These are phyloP conservation scores for Vitis riparia DNA, from an alignment of 164 flowering plant species.

Conservation along the genomic window DNA sequence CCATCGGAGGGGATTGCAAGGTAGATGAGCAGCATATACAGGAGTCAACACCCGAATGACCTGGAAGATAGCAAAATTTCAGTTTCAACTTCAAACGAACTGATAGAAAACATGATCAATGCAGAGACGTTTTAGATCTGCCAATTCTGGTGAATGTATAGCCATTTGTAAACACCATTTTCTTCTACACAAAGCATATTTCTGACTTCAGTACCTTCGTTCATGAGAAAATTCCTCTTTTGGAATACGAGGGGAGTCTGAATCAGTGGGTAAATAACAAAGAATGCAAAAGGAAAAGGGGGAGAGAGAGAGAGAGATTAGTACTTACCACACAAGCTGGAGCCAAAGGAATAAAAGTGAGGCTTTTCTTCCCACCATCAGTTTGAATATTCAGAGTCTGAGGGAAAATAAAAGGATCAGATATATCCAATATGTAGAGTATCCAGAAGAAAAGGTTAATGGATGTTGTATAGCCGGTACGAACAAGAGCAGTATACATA, in stretches of 20 bases:
- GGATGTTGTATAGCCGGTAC: background rate
- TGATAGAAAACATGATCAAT: background rate
- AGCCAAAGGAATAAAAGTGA: constrained; percentile 88
- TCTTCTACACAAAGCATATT: background rate
- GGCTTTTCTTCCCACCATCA: constrained; percentile 53
- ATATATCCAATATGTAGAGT: background rate
- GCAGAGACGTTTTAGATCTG: no score
- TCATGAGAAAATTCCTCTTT: background rate
- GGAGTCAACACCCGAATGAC: constrained; percentile 89
- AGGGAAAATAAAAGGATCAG: background rate
- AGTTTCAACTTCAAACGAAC: background rate
- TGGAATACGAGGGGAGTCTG: background rate
- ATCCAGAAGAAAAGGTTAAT: background rate
- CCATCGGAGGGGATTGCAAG: constrained; percentile 67
- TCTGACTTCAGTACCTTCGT: background rate
- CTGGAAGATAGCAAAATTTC: constrained; percentile 30
- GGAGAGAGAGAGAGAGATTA: background rate
- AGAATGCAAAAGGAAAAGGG: background rate
- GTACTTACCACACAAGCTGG: constrained; percentile 94
- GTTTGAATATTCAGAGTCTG: constrained; percentile 72
- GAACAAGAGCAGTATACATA: no score
- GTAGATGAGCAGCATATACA: constrained; percentile 82
- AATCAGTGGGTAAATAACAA: background rate
- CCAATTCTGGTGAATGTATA: background rate
- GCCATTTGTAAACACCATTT: background rate